Evolutionary conservation across 2,329 filamentous ascomycete species (phyloP), one percentile per base, ranked within the genome.

Genomic region (Lachnellula hyalina): DNA sequence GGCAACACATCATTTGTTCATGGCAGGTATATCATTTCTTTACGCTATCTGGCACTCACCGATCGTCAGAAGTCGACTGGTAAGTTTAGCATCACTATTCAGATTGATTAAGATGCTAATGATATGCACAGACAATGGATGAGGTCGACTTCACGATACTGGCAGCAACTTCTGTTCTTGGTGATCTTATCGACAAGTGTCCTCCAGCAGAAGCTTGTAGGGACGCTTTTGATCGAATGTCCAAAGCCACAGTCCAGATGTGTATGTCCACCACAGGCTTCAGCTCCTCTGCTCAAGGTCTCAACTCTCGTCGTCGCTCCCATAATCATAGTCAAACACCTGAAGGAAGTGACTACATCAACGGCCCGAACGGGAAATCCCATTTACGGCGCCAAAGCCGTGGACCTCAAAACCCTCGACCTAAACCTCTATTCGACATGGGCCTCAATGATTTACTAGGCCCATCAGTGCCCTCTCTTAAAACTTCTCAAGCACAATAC

Each of bases 31-130:
- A 56, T 96, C 93, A 23, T 97, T 96, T 71, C 79, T 97, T 2
- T 97, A 96, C 71, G 92, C 94, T 19, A 94, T 97, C 55, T 97
- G 93, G 93, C 93, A 97, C 72, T 96, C 93, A 11, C 85, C 90
- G 5, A 81, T 90, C 52, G 93, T 97, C 49, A 83, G 93, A 65
- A 91, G 87, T 69, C 85, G 89, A 54, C 75, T 97, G 71, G 89
- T 93, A 81, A 75, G 87, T 77, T 32, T 38, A 21, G 40, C 36
- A 25, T 42, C 25, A 11, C 11, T n/a, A 5, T 32, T 11, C 17
- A 15, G 34, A n/a, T 14, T 14, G 17, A 25, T 53, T 32, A 19
- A n/a, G 53, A 57, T 50, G 61, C 54, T 40, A 35, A 25, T 32
- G 44, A 78, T 47, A 36, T 41, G 34, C 21, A 4, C 53, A 85